These are phyloP conservation scores for Aspergillus carlsbadensis DNA, from an alignment of 495 filamentous ascomycete species.

Conservation along the genomic window DNA sequence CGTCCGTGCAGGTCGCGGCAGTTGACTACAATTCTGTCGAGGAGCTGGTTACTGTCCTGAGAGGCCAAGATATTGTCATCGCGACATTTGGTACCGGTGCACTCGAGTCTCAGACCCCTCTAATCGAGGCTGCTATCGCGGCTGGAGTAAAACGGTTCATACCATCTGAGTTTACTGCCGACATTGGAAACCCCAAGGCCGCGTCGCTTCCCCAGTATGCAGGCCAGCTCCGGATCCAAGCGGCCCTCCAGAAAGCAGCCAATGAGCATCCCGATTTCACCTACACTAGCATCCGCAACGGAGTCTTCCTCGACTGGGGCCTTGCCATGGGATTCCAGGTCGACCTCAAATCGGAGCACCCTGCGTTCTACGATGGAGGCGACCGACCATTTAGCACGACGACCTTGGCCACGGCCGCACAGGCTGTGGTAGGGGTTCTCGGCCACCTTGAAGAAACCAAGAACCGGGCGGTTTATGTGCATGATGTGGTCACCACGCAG, in stretches of 20 bases:
- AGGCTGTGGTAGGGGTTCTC: neutral
- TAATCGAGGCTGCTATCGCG: constrained; percentile 1
- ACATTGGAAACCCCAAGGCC: constrained; percentile 3
- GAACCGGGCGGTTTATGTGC: constrained; percentile 3
- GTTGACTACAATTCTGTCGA: constrained; percentile 58
- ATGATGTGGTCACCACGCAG: constrained; percentile 7
- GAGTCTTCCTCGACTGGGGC: constrained; percentile 10
- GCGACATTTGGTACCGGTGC: constrained; percentile 38
- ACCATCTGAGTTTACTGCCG: constrained; percentile 5
- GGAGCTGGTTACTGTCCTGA: constrained; percentile 39
- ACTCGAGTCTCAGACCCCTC: constrained; percentile 33
- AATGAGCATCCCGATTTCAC: neutral
- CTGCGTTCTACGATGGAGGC: constrained; percentile 6
- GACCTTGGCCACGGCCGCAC: neutral
- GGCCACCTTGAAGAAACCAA: neutral
- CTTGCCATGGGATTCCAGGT: neutral
- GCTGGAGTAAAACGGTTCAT: constrained; percentile 8
- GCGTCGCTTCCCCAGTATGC: neutral
- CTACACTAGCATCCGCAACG: constrained; percentile 4
- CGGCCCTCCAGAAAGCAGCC: neutral
- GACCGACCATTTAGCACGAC: constrained; percentile 9
- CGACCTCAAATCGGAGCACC: neutral
- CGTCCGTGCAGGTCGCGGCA: constrained; percentile 36
- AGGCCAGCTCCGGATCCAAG: neutral
- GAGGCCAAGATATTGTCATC: constrained; percentile 38